Percentiles rank a stretch among this genome's conserved stretches.
phyloP scores from a whole-genome alignment of 768 basidiomycete species.

The Agrocybe chaxingu region DNA sequence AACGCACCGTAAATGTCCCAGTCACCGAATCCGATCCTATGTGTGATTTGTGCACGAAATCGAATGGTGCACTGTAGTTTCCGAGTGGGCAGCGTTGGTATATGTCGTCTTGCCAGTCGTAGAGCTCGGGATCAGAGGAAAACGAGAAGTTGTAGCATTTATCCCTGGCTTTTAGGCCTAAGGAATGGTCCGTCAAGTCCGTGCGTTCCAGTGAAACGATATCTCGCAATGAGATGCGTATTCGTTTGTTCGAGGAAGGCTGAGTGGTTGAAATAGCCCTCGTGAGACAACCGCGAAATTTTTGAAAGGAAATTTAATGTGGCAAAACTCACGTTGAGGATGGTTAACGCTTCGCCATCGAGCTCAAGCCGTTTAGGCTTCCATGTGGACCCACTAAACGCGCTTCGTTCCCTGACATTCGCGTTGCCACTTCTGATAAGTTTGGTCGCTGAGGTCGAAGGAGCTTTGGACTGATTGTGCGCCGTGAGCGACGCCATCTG shows the following conservation, averaged over 20 bases:
- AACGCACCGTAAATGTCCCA: slow-evolving; percentile 28
- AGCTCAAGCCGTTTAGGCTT: slow-evolving; percentile 22
- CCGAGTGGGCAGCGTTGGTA: slow-evolving; percentile 37
- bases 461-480: slow-evolving; percentile 5
- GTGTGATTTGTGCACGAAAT: slow-evolving; percentile 38
- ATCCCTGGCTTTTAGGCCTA: slow-evolving; percentile 29
- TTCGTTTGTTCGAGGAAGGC: slow-evolving; percentile 20
- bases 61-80: slow-evolving; percentile 30
- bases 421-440: slow-evolving; percentile 18
- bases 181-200: slow-evolving; percentile 33
- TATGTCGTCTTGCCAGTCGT: slow-evolving; percentile 46
- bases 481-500: slow-evolving; percentile 10
- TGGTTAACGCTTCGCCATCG: slow-evolving; percentile 17
- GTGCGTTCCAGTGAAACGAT: slow-evolving; percentile 37
- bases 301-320: background rate
- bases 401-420: slow-evolving; percentile 17
- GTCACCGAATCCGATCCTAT: slow-evolving; percentile 30
- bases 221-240: slow-evolving; percentile 27
- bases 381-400: slow-evolving; percentile 20
- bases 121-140: slow-evolving; percentile 35
- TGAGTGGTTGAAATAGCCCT: slow-evolving; percentile 6
- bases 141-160: slow-evolving; percentile 34
- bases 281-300: background rate
- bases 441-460: slow-evolving; percentile 6
- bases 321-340: slow-evolving; percentile 19